Evolutionary conservation across 1,284 basidiomycete genomes (phyloP), one percentile per base, ranked within the genome.

Genomic region (Cerioporus squamosus): DNA sequence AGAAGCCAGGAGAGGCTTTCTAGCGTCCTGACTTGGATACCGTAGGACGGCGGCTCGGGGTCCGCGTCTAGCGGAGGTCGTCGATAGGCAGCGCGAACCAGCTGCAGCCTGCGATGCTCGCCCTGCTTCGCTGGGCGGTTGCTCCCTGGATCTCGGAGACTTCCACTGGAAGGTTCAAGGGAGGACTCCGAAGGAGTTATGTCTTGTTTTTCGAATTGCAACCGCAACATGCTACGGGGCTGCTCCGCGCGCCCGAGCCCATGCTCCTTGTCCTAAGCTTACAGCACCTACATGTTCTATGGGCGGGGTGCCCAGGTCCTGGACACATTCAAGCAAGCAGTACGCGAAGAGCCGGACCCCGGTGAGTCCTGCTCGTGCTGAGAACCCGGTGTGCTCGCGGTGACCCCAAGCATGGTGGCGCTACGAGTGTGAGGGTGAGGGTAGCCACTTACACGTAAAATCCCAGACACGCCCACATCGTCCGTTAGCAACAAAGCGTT

Each of bases 391-490:
- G 38, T 40, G 26, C 24, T 49, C 56, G 56, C 52, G 40, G 44
- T 36, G 31, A 38, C 36, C 22, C 51, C 29, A 17, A 29, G 23
- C 44, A 12, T 18, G 24, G 44, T 24, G n/a, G 56, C 48, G 29
- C 29, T 29, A 29, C 31, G 57, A 40, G 42, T 2, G 17, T n/a
- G 12, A 36, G 33, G 9, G 33, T 10, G 33, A 36, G 33, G 3
- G 33, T 15, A 36, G 33, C 12, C 33, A 36, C 33, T 36, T 40
- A 50, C 38, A 62, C 57, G 61, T 59, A 59, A 62, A 51, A 51
- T 56, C 40, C 51, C 44, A 62, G 57, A 36, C 61, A 44, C 23
- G 48, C 54, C 36, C 44, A 44, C 51, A 36, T 53, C 53, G 51
- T 44, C 14, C 40, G 38, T 15, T 7, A 15, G 33, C 33, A 14